A percentile compares a stretch with the other conserved stretches of the same genome.
These are phyloP conservation scores for Saussurea involucrata DNA, from an alignment of 129 eudicot species.

Conservation along the genomic window DNA sequence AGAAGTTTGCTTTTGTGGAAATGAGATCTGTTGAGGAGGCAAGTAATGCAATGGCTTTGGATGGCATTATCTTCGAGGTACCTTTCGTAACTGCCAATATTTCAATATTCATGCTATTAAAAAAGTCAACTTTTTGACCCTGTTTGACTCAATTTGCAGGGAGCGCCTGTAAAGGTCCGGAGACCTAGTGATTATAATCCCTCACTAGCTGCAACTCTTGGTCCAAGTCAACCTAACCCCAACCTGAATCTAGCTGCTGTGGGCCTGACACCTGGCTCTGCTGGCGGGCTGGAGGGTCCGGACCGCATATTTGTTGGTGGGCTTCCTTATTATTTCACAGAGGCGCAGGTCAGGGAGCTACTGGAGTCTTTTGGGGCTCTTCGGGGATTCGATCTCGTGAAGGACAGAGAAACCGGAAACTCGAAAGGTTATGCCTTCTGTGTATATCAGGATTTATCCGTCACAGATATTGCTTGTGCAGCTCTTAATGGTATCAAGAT, in stretches of 20 bases:
- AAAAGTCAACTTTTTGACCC: neutral
- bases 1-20: constrained; percentile 99
- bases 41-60: constrained; percentile 97
- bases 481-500: constrained; percentile 96
- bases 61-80: constrained; percentile 94
- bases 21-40: constrained; percentile 99
- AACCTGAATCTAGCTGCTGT: constrained; percentile 89
- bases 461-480: constrained; percentile 96
- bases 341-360: constrained; percentile 84
- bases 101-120: neutral
- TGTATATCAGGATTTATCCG: constrained; percentile 91
- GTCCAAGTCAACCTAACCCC: constrained; percentile 97
- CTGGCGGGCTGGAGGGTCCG: constrained; percentile 99
- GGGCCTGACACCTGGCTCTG: constrained; percentile 91
- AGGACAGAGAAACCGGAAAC: constrained; percentile 97
- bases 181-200: constrained; percentile 98
- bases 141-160: constrained; percentile 39
- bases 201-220: constrained; percentile 91
- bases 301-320: constrained; percentile 99
- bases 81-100: neutral
- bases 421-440: constrained; percentile 99
- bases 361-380: constrained; percentile 91
- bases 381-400: constrained; percentile 92
- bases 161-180: constrained; percentile 90
- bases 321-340: constrained; percentile 92